These are phyloP conservation scores for Xylaria venustula DNA, from an alignment of 495 filamentous ascomycete species.

Conservation along the genomic window DNA sequence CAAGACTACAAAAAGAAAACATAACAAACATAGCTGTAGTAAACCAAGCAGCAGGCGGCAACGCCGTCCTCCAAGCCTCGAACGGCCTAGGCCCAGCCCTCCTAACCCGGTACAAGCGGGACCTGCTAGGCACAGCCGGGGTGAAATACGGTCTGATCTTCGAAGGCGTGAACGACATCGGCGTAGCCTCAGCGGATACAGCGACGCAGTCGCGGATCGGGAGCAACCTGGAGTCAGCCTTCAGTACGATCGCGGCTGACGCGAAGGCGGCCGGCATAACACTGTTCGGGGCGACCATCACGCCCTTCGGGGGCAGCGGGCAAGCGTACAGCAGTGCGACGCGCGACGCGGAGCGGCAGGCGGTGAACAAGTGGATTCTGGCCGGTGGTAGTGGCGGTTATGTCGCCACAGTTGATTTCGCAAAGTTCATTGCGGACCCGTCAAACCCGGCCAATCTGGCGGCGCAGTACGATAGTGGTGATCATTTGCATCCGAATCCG, in stretches of 20 bases:
- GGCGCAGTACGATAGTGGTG: slow-evolving; percentile 60
- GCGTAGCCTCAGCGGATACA: slow-evolving; percentile 46
- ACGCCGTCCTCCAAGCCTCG: slow-evolving; percentile 61
- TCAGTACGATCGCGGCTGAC: slow-evolving; percentile 55
- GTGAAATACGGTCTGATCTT: slow-evolving; percentile 67
- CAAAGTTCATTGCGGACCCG: slow-evolving; percentile 54
- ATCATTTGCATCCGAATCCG: slow-evolving; percentile 71
- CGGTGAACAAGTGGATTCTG: slow-evolving; percentile 64
- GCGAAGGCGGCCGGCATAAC: slow-evolving; percentile 56
- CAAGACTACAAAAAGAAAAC: slow-evolving; percentile 49
- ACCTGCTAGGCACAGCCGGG: slow-evolving; percentile 56
- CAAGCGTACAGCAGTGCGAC: slow-evolving; percentile 54
- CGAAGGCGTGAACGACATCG: slow-evolving; percentile 72
- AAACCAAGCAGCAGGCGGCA: slow-evolving; percentile 76
- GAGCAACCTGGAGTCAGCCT: slow-evolving; percentile 54
- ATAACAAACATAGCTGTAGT: slow-evolving; percentile 54
- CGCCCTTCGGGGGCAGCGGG: slow-evolving; percentile 56
- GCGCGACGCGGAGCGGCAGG: slow-evolving; percentile 56
- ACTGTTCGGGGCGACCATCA: slow-evolving; percentile 66
- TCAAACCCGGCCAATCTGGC: slow-evolving; percentile 43
- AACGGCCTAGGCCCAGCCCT: slow-evolving; percentile 64
- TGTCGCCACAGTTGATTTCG: slow-evolving; percentile 65
- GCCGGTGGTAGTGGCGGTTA: slow-evolving; percentile 49
- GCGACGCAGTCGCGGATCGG: slow-evolving; percentile 50
- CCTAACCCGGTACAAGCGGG: slow-evolving; percentile 60